Base-by-base conservation (phyloP, 2,329 filamentous ascomycete genomes). In the Colletotrichum musae region DNA sequence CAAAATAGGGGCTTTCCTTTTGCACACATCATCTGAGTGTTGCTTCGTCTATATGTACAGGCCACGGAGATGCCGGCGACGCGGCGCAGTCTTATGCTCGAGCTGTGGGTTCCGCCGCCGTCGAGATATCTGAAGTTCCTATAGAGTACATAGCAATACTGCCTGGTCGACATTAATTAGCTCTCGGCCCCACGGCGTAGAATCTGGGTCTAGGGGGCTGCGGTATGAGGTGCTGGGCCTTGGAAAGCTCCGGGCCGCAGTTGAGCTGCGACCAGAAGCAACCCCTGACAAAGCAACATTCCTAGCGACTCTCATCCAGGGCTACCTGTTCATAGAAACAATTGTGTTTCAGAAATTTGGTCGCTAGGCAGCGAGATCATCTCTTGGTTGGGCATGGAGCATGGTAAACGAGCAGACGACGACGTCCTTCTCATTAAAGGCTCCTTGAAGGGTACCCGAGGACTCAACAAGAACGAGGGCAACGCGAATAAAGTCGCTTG, bases 341-440 rank as follows among this genome's bases (percentile, higher is more conserved):
- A 21, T 51, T 57, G 43, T 57, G 56, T 66, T 67, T 61, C 67
- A 57, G 63, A 60, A 66, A 6, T 52, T n/a, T 60, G 51, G 50
- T 59, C 51, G 52, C 51, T 39, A 32, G 62, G 62, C 51, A 69
- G 66, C 56, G 36, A n/a, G 24, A 41, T 28, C 32, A 50, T 51
- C 53, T 52, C 16, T 48, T 50, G 45, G 28, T 26, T 64, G 47
- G 47, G 60, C 48, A 50, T 12, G 52, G 54, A 13, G 47, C 48
- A 54, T 48, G 39, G 59, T 60, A 24, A 28, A 32, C 26, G 43
- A 57, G 45, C 45, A 51, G 21, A 41, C n/a, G 13, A 16, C 16
- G 16, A 56, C 36, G 15, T 41, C 39, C 39, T 41, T 39, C 18
- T 41, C 47, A 58, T 39, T 26, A 65, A 53, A 53, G 41, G 4